phyloP scores from a whole-genome alignment of 257 asterid species.

The Solanum bulbocastanum region DNA sequence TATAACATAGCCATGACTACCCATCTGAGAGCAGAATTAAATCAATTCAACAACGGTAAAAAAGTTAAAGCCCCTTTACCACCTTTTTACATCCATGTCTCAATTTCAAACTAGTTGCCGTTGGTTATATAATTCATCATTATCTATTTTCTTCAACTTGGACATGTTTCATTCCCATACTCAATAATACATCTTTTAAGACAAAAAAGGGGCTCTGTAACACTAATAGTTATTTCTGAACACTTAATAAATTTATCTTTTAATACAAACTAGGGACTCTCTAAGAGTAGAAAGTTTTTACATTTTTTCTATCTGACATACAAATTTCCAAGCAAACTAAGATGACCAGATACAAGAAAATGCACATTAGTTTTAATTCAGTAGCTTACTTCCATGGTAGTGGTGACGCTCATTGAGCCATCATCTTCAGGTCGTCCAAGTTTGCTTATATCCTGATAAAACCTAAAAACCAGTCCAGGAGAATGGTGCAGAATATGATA shows the following conservation, averaged over 20 bases:
- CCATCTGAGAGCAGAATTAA: background rate
- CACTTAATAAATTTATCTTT: background rate
- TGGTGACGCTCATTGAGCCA: conserved; percentile 65
- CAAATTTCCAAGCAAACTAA: background rate
- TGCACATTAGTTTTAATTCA: background rate
- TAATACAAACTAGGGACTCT: background rate
- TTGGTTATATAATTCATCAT: background rate
- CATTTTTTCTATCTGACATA: background rate
- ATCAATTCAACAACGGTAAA: background rate
- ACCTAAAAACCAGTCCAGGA: conserved; percentile 61
- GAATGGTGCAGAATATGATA: conserved; percentile 74
- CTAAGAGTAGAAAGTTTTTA: background rate
- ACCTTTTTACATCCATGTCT: background rate
- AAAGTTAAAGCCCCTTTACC: background rate
- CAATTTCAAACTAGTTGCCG: background rate
- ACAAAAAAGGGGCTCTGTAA: background rate
- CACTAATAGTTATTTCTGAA: background rate
- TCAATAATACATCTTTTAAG: background rate
- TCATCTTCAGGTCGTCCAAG: conserved; percentile 83
- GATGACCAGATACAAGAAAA: background rate
- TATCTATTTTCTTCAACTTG: background rate
- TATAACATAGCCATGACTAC: background rate
- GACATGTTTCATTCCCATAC: background rate
- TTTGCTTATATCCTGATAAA: conserved; percentile 75
- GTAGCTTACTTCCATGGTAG: conserved; percentile 68